A percentile compares a stretch with the other conserved stretches of the same genome.
Conservation (phyloP, 75 land plant species). For the Pinus albicaulis region DNA sequence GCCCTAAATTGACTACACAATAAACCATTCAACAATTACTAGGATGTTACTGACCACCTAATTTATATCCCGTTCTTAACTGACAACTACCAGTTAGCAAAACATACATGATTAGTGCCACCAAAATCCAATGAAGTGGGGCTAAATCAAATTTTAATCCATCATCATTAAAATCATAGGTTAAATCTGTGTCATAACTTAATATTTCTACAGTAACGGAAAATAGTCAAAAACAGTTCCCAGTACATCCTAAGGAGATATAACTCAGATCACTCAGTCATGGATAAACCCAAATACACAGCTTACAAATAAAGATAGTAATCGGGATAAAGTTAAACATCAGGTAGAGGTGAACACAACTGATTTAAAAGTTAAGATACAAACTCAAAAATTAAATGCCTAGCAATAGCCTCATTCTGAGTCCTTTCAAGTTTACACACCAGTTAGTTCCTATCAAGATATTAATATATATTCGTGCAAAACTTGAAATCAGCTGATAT, state of each 20-base stretch:
- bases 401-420: no score
- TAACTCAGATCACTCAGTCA: no score
- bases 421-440: no score
- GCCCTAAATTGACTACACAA: not conserved
- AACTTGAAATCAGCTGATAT: no score
- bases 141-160: not conserved
- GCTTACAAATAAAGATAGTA: no score
- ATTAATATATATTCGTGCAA: no score
- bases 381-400: no score
- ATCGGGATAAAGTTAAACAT: no score
- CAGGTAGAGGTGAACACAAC: no score
- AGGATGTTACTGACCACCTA: not conserved
- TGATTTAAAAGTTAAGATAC: no score
- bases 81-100: not conserved
- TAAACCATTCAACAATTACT: not conserved
- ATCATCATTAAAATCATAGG: not conserved
- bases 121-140: not conserved
- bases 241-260: not conserved
- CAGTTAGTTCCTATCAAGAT: no score
- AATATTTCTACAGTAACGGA: not conserved
- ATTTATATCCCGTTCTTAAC: not conserved
- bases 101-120: not conserved
- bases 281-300: no score
- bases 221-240: not conserved
- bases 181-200: not conserved